Percentiles rank a stretch among this genome's conserved stretches.
These are phyloP conservation scores for Hanseniaspora lindneri DNA, from an alignment of 805 yeast genomes.

Conservation along the genomic window DNA sequence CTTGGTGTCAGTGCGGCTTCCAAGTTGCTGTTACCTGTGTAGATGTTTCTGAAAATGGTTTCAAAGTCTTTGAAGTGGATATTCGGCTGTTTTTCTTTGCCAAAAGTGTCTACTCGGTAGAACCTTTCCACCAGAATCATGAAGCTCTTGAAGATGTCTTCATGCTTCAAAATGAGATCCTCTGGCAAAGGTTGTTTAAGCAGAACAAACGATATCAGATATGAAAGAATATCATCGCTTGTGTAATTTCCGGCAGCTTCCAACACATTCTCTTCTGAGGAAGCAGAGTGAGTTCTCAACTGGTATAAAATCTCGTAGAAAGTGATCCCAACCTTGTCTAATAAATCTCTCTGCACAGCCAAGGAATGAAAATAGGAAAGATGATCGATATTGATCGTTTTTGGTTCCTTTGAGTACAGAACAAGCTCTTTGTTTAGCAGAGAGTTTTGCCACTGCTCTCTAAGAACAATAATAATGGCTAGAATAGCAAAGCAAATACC, in stretches of 20 bases:
- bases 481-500: constrained; percentile 8
- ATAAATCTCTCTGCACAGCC: constrained; percentile 12
- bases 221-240: constrained; percentile 9
- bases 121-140: constrained; percentile 9
- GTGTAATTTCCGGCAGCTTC: not conserved
- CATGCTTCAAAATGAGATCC: constrained; percentile 1
- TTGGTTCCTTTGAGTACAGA: not conserved
- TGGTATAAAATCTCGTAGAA: constrained; percentile 12
- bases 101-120: constrained; percentile 11
- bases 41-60: constrained; percentile 12
- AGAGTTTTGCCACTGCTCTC: constrained; percentile 12
- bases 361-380: constrained; percentile 12
- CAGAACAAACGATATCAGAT: constrained; percentile 6
- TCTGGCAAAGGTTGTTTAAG: constrained; percentile 1
- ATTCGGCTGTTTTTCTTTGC: constrained; percentile 11
- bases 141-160: constrained; percentile 4
- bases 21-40: constrained; percentile 2
- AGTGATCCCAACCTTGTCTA: constrained; percentile 11
- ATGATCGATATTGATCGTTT: constrained; percentile 8
- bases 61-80: constrained; percentile 15
- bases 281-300: not conserved
- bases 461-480: constrained; percentile 6
- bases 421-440: not conserved
- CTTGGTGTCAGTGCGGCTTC: constrained; percentile 9
- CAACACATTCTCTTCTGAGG: not conserved